Conservation (phyloP, 2,329 filamentous ascomycete genomes). For the Clonostachys chloroleuca region DNA sequence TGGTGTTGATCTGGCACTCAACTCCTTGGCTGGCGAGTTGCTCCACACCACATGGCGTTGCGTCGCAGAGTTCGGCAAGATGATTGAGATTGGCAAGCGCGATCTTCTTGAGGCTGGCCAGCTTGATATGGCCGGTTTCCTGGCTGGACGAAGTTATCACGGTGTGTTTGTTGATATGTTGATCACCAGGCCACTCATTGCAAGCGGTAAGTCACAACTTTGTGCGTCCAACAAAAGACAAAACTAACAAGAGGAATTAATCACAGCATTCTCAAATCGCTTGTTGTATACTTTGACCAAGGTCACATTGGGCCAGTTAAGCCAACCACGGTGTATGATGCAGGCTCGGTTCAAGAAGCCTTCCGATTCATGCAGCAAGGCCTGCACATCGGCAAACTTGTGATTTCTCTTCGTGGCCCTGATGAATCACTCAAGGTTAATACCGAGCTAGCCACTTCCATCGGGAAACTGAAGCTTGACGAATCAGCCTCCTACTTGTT, state of each 20-base stretch:
- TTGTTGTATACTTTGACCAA: too few species aligned
- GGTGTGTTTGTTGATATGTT: slow-evolving; percentile 3
- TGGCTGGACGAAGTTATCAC: slow-evolving; percentile 22
- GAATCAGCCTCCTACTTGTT: slow-evolving; percentile 18
- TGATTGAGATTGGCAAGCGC: slow-evolving; percentile 39
- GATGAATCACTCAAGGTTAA: neutral
- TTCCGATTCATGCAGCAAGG: slow-evolving; percentile 37
- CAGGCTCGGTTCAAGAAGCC: slow-evolving; percentile 23
- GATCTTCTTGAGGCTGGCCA: slow-evolving; percentile 30
- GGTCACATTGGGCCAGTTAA: neutral
- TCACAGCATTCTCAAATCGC: too few species aligned
- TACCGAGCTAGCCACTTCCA: too few species aligned
- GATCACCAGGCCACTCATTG: too few species aligned
- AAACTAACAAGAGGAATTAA: too few species aligned
- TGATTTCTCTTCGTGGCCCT: slow-evolving; percentile 16
- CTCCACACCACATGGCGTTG: slow-evolving; percentile 36
- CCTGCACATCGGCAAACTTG: slow-evolving; percentile 33
- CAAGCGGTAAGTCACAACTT: too few species aligned
- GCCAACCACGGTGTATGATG: slow-evolving; percentile 13
- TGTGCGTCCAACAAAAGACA: too few species aligned
- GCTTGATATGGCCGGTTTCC: slow-evolving; percentile 40
- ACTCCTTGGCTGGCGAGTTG: slow-evolving; percentile 29
- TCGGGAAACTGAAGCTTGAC: slow-evolving; percentile 4
- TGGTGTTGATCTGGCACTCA: slow-evolving; percentile 25
- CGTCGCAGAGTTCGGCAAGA: slow-evolving; percentile 33